Percentiles rank a stretch among this genome's conserved stretches.
Conservation (phyloP, 371 early-diverging fungal genomes). For the Saksenaea vasiformis region DNA sequence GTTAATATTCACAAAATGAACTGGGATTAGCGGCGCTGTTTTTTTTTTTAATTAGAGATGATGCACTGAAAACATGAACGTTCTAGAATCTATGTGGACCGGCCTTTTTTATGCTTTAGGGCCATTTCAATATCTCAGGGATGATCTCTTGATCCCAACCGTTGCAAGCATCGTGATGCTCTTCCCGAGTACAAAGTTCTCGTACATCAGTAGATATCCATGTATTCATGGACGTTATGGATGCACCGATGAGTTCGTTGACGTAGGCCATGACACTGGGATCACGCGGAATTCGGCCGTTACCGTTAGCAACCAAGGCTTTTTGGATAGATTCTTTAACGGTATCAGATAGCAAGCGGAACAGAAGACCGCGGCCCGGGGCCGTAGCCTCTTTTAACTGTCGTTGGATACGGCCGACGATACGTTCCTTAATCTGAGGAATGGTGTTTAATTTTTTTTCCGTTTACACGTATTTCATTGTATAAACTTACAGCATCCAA, state of each 20-base stretch:
- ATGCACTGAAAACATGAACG: neutral
- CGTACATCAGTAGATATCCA: slow-evolving; percentile 40
- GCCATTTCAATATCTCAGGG: slow-evolving; percentile 46
- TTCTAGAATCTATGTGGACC: neutral
- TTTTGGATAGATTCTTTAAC: slow-evolving; percentile 30
- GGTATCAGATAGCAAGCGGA: slow-evolving; percentile 28
- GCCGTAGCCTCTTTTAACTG: slow-evolving; percentile 39
- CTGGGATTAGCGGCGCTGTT: neutral
- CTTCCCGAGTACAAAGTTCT: slow-evolving; percentile 36
- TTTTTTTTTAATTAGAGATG: neutral
- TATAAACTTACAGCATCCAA: slow-evolving; percentile 31
- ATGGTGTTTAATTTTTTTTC: neutral
- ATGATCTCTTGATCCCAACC: slow-evolving; percentile 48
- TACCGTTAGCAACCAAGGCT: slow-evolving; percentile 35
- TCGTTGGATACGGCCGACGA: slow-evolving; percentile 35
- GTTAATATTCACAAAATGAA: too few species aligned
- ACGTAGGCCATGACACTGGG: slow-evolving; percentile 26
- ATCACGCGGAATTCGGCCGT: slow-evolving; percentile 33
- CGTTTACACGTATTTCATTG: neutral
- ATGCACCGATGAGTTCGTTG: slow-evolving; percentile 29
- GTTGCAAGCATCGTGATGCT: slow-evolving; percentile 40
- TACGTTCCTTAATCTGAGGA: slow-evolving; percentile 42
- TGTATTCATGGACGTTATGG: slow-evolving; percentile 24
- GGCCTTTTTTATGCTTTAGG: slow-evolving; percentile 28
- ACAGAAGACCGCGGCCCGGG: slow-evolving; percentile 37